Conservation (phyloP, 805 yeast genomes). For the Debaryomyces hansenii region DNA sequence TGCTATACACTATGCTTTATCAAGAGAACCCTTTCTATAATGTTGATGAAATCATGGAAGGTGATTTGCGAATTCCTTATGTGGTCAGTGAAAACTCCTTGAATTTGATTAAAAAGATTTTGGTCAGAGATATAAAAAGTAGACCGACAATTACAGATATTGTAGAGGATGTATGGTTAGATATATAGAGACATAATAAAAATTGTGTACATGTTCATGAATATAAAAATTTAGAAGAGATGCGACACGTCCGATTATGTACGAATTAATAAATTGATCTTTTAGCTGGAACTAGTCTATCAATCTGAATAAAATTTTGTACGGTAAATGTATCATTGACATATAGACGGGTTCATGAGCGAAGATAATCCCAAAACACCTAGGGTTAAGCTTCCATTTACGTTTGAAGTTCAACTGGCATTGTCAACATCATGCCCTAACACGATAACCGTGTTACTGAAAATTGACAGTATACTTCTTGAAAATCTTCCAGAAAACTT, state of each 20-base stretch:
- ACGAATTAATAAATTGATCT: no score
- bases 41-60: constrained; percentile 94
- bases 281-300: no score
- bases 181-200: constrained; percentile 3
- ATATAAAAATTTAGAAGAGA: neutral
- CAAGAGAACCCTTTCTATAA: constrained; percentile 95
- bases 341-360: neutral
- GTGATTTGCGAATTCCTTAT: constrained; percentile 71
- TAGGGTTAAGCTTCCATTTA: constrained; percentile 12
- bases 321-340: neutral
- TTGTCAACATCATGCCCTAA: constrained; percentile 7
- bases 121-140: constrained; percentile 62
- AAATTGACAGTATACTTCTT: constrained; percentile 2
- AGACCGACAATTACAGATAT: constrained; percentile 79
- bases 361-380: neutral
- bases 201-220: neutral
- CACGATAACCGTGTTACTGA: constrained; percentile 12
- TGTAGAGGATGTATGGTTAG: constrained; percentile 66
- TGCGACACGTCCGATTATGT: neutral
- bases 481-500: neutral
- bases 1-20: constrained; percentile 84
- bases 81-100: constrained; percentile 63
- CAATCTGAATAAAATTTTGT: no score
- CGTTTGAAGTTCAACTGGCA: constrained; percentile 13
- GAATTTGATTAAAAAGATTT: constrained; percentile 59